These are phyloP conservation scores for Phaseolus coccineus DNA, from an alignment of 331 rosid species.

Conservation along the genomic window DNA sequence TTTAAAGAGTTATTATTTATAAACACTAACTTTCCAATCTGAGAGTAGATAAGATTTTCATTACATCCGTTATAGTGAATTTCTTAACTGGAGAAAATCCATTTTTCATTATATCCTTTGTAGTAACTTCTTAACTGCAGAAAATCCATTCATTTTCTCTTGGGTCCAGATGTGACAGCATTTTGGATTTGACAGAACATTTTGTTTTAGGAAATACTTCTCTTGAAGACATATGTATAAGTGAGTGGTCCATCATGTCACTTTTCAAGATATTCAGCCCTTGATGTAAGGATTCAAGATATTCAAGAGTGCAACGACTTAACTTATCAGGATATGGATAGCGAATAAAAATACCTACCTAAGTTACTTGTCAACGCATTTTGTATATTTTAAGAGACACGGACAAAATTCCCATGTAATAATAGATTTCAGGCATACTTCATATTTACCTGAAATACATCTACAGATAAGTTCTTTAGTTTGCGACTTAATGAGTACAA, in stretches of 20 bases:
- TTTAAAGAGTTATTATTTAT: background rate
- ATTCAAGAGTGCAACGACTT: no score
- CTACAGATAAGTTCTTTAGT: constrained; percentile 13
- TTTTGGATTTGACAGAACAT: background rate
- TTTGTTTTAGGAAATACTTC: background rate
- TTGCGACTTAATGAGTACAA: constrained; percentile 1
- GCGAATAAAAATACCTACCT: background rate
- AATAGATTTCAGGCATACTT: background rate
- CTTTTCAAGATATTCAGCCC: no score
- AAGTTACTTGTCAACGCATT: background rate
- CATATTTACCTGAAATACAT: constrained; percentile 17
- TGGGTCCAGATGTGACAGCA: background rate
- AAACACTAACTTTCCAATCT: background rate
- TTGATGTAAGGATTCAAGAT: no score
- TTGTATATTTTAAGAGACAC: background rate
- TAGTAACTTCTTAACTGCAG: background rate
- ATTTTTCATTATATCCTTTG: background rate
- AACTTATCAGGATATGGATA: background rate
- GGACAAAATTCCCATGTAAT: background rate
- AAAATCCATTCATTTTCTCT: background rate
- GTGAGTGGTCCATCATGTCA: no score
- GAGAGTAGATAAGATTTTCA: background rate
- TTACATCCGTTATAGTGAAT: background rate
- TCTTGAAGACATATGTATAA: background rate
- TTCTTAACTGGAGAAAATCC: background rate